Percentiles rank a stretch among this genome's conserved stretches.
Evolutionary conservation across 805 yeast species (phyloP).

Genomic region (Saccharomycopsis selenospora): DNA sequence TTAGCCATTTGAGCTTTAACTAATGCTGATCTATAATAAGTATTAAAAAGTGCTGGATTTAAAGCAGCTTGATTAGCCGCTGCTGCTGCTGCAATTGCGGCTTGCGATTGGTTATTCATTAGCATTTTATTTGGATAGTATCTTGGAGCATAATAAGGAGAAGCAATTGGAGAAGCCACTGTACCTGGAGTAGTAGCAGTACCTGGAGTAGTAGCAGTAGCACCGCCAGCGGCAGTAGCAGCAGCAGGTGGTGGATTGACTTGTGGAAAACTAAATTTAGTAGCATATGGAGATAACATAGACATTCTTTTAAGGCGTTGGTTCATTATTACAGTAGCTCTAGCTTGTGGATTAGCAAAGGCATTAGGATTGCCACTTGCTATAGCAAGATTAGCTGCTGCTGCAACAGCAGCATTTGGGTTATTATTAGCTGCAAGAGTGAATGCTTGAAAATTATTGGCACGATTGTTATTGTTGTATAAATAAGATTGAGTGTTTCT

Average conservation of each 20-base stretch:
- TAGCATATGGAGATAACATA: not conserved
- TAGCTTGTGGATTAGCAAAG: slow-evolving; percentile 17
- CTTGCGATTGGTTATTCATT: slow-evolving; percentile 1
- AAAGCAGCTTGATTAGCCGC: slow-evolving; percentile 11
- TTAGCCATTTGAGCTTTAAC: slow-evolving; percentile 1
- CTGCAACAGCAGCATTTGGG: slow-evolving; percentile 17
- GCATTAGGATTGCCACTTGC: too few species aligned
- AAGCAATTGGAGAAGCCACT: not conserved
- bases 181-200: not conserved
- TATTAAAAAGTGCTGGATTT: slow-evolving; percentile 13
- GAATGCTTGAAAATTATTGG: not conserved
- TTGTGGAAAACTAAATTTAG: not conserved
- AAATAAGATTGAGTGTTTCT: slow-evolving; percentile 9
- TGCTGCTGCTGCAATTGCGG: slow-evolving; percentile 5
- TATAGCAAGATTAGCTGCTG: too few species aligned
- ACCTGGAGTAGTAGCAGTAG: slow-evolving; percentile 21
- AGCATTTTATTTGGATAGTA: slow-evolving; percentile 13
- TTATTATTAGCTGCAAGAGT: not conserved
- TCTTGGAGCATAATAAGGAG: slow-evolving; percentile 20
- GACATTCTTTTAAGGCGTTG: slow-evolving; percentile 2
- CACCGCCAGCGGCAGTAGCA: slow-evolving; percentile 10
- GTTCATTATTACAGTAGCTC: slow-evolving; percentile 2
- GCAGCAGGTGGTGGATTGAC: slow-evolving; percentile 12
- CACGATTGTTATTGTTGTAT: not conserved
- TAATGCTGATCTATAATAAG: slow-evolving; percentile 15